Evolutionary conservation across 176 grass and related monocot genomes (phyloP), one percentile per base, ranked within the genome.

Genomic region (Eleusine coracana): DNA sequence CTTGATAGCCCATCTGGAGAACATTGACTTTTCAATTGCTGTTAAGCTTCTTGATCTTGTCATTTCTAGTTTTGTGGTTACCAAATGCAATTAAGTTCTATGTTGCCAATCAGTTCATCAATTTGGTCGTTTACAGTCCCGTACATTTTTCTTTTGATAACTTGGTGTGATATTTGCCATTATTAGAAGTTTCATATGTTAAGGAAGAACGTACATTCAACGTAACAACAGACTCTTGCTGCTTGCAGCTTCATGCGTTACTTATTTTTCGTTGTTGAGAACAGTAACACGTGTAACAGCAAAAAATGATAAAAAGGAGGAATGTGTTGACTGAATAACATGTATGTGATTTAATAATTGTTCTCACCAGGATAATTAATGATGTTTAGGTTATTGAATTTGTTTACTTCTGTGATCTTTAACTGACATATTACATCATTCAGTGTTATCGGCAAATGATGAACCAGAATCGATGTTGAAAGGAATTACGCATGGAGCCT

Each of bases 371-470:
- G 1, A 61, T 27, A 27, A 27, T 56, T 66, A 12, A 27, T 52
- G 4, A 64, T 54, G 1, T 62, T 12, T 46, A 71, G 4, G 45
- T 21, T 75, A 69, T 62, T 27, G 12, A 21, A 18, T 18, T 84
- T 66, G 3, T 60, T 21, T 54, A 74, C 2, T 48, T 56, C 9
- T 49, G 5, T 10, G 60, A 58, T 56, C 25, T 7, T 48, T 6
- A 82, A 58, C 49, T 51, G 11, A 23, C 50, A 18, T 37, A 18
- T 37, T 75, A 8, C 67, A 21, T 31, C 21, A 40, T 71, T 80
- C 74, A 97, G 88, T 97, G 92, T 21, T 90, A 78, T 94, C 92
- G 0, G 83, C 48, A 9, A 85, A 94, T 16, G 61, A 72, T 2
- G 83, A 88, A 2, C 78, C 36, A 2, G 23, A 89, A 6, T 40